phyloP scores from a whole-genome alignment of 345 rosid genomes.

The Eucalyptus viminalis region DNA sequence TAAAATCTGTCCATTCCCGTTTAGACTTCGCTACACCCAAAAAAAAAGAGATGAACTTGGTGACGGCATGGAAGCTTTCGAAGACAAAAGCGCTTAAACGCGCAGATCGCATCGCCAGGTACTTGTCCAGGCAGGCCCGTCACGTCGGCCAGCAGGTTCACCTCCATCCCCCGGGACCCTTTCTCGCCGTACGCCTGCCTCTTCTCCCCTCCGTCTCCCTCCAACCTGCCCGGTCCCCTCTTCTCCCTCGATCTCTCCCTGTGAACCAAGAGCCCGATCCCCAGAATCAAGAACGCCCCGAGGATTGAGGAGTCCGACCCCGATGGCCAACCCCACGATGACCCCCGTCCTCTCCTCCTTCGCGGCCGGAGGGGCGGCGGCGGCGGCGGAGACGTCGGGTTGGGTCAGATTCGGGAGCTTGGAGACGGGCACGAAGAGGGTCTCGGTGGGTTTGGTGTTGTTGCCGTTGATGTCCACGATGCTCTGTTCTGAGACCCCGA shows the following conservation, averaged over 20 bases:
- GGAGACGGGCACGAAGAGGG: conserved; percentile 40
- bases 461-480: conserved; percentile 30
- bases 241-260: conserved; percentile 10
- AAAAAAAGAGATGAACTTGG: too few relatives aligned
- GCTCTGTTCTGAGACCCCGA: conserved; percentile 16
- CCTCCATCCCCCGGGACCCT: conserved; percentile 11
- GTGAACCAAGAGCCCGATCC: conserved; percentile 2
- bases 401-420: conserved; percentile 28
- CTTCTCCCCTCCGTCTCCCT: conserved; percentile 6
- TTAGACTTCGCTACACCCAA: too few relatives aligned
- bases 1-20: too few relatives aligned
- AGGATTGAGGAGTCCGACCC: conserved; percentile 24
- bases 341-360: conserved; percentile 25
- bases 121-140: conserved; percentile 66
- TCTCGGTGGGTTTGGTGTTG: conserved; percentile 10
- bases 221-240: background rate
- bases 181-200: background rate
- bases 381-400: conserved; percentile 12
- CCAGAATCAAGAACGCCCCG: conserved; percentile 14
- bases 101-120: too few relatives aligned
- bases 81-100: too few relatives aligned
- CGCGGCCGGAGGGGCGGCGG: conserved; percentile 2
- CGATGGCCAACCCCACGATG: conserved; percentile 31
- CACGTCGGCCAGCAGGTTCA: conserved; percentile 52
- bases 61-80: too few relatives aligned